Evolutionary conservation across 2,329 filamentous ascomycete genomes (phyloP), one percentile per base, ranked within the genome.

Genomic region (Colletotrichum sp.): DNA sequence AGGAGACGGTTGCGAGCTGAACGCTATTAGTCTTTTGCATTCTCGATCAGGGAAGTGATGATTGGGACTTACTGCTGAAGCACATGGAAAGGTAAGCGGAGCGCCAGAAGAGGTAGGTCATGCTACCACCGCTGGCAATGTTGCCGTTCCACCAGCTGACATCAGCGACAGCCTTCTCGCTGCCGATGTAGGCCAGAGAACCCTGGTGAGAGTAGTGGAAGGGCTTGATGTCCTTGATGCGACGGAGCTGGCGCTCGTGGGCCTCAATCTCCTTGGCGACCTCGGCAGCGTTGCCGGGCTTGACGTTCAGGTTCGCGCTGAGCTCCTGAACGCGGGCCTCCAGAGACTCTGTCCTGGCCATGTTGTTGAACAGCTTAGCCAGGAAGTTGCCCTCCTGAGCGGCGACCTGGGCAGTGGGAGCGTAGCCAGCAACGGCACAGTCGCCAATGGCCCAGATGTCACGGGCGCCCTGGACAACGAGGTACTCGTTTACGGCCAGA

Each of bases 141-240:
- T 98, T 99, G 78, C 97, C 97, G 81, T 97, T 97, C 87, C 97
- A 92, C 96, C 97, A 99, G 83, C 92, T 94, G 81, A 99, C 95
- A 86, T 99, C 97, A 76, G 97, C 97, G 73, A 99, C 97, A 64
- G 97, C 97, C 90, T 96, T 96, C 84, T 99, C 97, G 84, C 95
- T 97, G 76, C 97, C 97, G 86, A 99, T 99, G 87, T 99, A 99
- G 65, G 97, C 97, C 85, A 99, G 86, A 79, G 93, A 96, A 78
- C 97, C 97, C 88, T 99, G 96, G 89, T 99, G 97, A 51, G 95
- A 97, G 91, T 99, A 99, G 87, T 97, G 93, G 89, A 99, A 99
- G 67, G 97, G 97, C 83, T 97, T 97, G 84, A 98, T 93, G 84
- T 98, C 94, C 90, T 98, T 98, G 84, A 97, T 92, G 79, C 95